phyloP scores from a whole-genome alignment of 305 asterid species.

The Fraxinus angustifolia region DNA sequence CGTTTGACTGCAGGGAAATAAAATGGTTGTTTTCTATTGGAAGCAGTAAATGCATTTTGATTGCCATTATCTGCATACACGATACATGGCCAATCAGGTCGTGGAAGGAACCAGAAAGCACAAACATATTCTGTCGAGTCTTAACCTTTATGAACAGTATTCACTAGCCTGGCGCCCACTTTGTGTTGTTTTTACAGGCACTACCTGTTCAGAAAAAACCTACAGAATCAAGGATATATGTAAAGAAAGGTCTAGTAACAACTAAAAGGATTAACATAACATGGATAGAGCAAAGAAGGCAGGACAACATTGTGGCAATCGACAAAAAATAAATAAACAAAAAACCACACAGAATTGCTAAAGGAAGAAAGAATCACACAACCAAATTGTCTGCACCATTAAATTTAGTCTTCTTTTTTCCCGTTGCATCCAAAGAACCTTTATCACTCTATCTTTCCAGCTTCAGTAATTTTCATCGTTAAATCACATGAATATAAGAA shows the following conservation, averaged over 20 bases:
- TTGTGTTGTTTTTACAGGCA: neutral
- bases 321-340: neutral
- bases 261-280: neutral
- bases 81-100: constrained; percentile 34
- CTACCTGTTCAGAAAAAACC: neutral
- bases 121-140: constrained; percentile 22
- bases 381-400: neutral
- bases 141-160: constrained; percentile 40
- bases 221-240: neutral
- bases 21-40: constrained; percentile 25
- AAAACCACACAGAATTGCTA: neutral
- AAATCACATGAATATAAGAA: constrained; percentile 24
- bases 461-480: constrained; percentile 38
- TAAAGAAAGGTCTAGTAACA: neutral
- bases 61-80: constrained; percentile 33
- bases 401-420: constrained; percentile 19
- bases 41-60: constrained; percentile 29
- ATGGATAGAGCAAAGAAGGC: neutral
- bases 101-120: constrained; percentile 33
- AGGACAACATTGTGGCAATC: neutral
- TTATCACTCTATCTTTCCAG: constrained; percentile 39
- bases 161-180: constrained; percentile 24
- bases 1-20: constrained; percentile 35
- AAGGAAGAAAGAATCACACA: neutral
- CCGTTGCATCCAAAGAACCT: constrained; percentile 25